Evolutionary conservation across 2,329 filamentous ascomycete genomes (phyloP).

Genomic region (Fusarium oxysporum): DNA sequence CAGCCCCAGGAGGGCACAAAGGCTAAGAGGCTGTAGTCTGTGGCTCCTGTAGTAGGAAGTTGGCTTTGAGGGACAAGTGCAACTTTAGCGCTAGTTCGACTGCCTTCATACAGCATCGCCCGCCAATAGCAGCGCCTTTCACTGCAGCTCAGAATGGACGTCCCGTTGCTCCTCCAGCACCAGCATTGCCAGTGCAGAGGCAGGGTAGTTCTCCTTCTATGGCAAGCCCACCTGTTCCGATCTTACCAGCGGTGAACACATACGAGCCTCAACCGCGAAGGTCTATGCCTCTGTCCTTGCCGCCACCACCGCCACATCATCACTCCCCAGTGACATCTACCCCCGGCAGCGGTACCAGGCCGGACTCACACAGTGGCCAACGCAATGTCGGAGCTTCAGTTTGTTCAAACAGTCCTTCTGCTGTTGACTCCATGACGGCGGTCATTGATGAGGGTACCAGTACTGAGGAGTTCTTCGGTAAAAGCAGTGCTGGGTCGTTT

Average conservation of each 20-base stretch:
- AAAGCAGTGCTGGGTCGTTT: conserved; percentile 60
- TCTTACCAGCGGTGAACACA: neutral
- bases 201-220: neutral
- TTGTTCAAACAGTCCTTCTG: conserved; percentile 45
- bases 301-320: conserved; percentile 8
- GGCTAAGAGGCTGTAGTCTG: conserved; percentile 43
- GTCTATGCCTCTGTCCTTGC: neutral
- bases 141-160: neutral
- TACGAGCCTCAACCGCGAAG: neutral
- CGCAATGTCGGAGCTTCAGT: conserved; percentile 27
- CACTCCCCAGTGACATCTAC: conserved; percentile 24
- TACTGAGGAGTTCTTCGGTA: conserved; percentile 59
- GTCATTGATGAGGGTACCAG: conserved; percentile 55
- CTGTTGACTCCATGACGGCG: conserved; percentile 59
- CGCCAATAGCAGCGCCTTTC: neutral
- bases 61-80: conserved; percentile 46
- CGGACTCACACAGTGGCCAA: conserved; percentile 3
- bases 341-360: conserved; percentile 15
- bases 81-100: conserved; percentile 39
- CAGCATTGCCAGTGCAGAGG: neutral
- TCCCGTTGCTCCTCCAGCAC: neutral
- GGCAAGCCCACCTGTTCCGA: neutral
- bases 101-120: conserved; percentile 4
- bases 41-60: conserved; percentile 48
- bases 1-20: neutral